Base-by-base conservation (phyloP, 208 protist species). In the Acanthamoeba rhysodes region DNA sequence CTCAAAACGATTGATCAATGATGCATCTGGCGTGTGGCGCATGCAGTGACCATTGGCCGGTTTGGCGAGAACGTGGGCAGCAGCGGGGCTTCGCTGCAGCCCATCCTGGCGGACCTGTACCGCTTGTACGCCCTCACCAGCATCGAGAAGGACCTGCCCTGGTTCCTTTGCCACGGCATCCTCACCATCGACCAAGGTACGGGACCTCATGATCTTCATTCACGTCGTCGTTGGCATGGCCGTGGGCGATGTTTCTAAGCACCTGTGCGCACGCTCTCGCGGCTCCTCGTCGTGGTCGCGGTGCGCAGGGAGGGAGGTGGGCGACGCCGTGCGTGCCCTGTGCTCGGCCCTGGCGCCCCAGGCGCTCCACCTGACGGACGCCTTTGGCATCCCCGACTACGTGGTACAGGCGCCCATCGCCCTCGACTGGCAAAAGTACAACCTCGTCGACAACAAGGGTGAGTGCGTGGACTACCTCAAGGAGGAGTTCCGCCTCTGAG, bases 301-400 rank as follows among this genome's bases (percentile, higher is more conserved):
- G 37, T 41, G 55, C 24, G 12, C 62, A 68, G 62, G 62, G 62
- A 4, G 84, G 68, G 78, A n/a, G 50, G 50, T 91, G 88, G 76
- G 59, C 95, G 24, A 95, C 87, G 16, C 84, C 70, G 18, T 95
- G 82, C 37, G 95, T 88, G 62, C 82, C 45, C 78, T 57, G 22
- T 97, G 91, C 94, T 3, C 29, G 70, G 59, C 87, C 48, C 34
- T 97, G 72, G 88, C 95, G 91, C 70, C 87, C 57, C 29, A 96
- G 37, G 74, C 95, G 29, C 55, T 98, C 14, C 82, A 72, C 34
- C 66, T 98, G 4, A 87, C 96, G 22, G 95, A 98, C 70, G 97
- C 96, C 55, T 98, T 98, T 74, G 95, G 93, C 68, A 97, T 98
- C 84, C 97, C 97, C 24, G 84, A 97, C 93, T 95, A 96, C 93